Percentiles rank a stretch among this genome's conserved stretches.
These are phyloP conservation scores for Oxytropis ochrocephala DNA, from an alignment of 306 rosid genomes.

Conservation along the genomic window DNA sequence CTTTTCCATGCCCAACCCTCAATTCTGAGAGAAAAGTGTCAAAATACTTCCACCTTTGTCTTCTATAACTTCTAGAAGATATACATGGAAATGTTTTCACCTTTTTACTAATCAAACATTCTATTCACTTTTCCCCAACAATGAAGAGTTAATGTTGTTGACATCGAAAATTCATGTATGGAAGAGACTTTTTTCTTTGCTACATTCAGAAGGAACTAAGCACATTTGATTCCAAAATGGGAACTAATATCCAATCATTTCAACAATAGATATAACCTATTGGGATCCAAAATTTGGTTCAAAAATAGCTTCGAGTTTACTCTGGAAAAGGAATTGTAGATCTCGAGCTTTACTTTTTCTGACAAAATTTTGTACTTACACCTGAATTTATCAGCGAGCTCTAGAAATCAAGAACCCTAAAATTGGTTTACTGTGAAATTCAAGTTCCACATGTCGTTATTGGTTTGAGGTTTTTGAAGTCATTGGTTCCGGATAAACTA, in stretches of 20 bases:
- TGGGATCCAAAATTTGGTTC: not conserved
- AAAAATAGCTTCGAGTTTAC: constrained; percentile 13
- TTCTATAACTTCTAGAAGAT: not conserved
- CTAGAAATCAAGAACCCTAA: not conserved
- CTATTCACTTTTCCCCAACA: not conserved
- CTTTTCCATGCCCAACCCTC: too few relatives aligned
- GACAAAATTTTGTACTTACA: not conserved
- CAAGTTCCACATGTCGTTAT: not conserved
- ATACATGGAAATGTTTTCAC: constrained; percentile 11
- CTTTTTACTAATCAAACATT: constrained; percentile 20
- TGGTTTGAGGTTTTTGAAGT: not conserved
- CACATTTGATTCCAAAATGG: not conserved
- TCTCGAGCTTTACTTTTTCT: not conserved
- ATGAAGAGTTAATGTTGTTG: constrained; percentile 1
- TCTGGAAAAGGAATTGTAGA: constrained; percentile 2
- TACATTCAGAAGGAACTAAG: not conserved
- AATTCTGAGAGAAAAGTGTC: too few relatives aligned
- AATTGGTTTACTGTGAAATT: not conserved
- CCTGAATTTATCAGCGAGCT: not conserved
- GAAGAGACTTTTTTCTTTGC: not conserved
- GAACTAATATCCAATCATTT: not conserved
- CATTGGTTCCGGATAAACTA: not conserved
- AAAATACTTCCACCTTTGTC: too few relatives aligned
- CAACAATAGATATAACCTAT: not conserved
- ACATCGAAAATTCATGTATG: constrained; percentile 17